Evolutionary conservation across 345 rosid species (phyloP).

Genomic region (Fremontodendron californicum): DNA sequence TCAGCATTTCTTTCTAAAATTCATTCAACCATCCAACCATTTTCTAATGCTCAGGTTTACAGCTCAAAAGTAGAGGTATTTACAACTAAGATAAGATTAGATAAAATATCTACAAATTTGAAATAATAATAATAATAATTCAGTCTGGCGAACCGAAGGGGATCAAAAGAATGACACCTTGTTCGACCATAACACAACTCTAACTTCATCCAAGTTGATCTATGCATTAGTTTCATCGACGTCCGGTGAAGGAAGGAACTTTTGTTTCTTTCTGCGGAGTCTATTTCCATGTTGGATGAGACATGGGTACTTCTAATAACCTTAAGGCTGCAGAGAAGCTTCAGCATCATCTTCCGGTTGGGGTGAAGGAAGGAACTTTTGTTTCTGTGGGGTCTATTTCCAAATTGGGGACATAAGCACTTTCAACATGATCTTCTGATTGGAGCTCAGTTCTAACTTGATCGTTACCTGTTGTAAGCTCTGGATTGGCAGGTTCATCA

Average conservation of each 20-base stretch:
- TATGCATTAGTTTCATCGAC: neutral
- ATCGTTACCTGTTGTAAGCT: no score
- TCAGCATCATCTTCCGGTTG: neutral
- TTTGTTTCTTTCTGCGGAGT: neutral
- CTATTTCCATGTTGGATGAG: constrained; percentile 17
- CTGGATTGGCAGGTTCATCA: no score
- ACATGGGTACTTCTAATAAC: neutral
- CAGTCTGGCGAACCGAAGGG: neutral
- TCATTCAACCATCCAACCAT: neutral
- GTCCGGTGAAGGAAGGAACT: constrained; percentile 1
- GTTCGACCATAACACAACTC: neutral
- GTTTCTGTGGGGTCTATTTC: constrained; percentile 10
- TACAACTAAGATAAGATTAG: neutral
- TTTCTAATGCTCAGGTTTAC: neutral
- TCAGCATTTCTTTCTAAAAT: neutral
- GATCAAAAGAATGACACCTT: neutral
- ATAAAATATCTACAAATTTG: neutral
- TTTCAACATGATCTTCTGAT: neutral
- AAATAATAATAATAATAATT: neutral
- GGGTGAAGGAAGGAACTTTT: constrained; percentile 12
- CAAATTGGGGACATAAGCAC: neutral
- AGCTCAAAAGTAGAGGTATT: neutral
- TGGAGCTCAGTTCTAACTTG: constrained; percentile 8
- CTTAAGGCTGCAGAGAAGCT: neutral
- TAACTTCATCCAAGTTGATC: constrained; percentile 13